A percentile compares a stretch with the other conserved stretches of the same genome.
phyloP scores from a whole-genome alignment of 164 flowering plant genomes.

The Magnolia sinica region DNA sequence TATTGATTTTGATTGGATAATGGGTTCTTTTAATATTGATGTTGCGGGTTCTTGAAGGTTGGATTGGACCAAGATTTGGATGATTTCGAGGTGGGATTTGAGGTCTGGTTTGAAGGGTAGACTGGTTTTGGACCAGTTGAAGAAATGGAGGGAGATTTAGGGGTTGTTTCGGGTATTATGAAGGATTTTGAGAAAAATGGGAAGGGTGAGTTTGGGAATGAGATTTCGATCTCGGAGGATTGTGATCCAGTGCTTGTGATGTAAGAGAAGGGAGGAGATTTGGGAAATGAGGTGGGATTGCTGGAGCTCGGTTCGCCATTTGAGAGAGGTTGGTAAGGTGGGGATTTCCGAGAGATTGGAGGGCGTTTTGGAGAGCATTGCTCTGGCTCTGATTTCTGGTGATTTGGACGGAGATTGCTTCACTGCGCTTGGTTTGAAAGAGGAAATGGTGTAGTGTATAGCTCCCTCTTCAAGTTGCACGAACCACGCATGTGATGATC shows the following conservation, averaged over 20 bases:
- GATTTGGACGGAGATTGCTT: background rate
- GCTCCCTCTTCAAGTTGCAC: no score
- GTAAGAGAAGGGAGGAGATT: conserved; percentile 37
- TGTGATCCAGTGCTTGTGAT: conserved; percentile 50
- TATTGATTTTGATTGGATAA: conserved; percentile 30
- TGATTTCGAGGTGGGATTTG: conserved; percentile 35
- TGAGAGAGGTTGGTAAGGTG: conserved; percentile 17
- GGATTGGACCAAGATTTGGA: conserved; percentile 32
- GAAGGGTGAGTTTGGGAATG: conserved; percentile 42
- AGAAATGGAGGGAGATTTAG: conserved; percentile 51
- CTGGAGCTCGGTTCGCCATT: conserved; percentile 52
- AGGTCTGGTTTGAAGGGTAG: conserved; percentile 50
- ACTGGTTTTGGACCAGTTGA: conserved; percentile 52
- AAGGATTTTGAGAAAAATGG: conserved; percentile 53
- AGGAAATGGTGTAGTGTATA: no score
- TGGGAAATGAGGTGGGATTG: conserved; percentile 30
- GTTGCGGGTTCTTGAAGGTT: conserved; percentile 27
- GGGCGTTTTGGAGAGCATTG: background rate
- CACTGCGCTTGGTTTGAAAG: background rate
- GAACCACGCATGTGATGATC: no score
- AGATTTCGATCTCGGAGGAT: conserved; percentile 45
- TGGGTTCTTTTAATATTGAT: conserved; percentile 40
- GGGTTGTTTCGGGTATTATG: conserved; percentile 44
- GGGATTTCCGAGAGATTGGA: background rate
- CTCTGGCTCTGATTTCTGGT: background rate